Evolutionary conservation across 768 basidiomycete species (phyloP).

Genomic region (Lactifluus rugatus): DNA sequence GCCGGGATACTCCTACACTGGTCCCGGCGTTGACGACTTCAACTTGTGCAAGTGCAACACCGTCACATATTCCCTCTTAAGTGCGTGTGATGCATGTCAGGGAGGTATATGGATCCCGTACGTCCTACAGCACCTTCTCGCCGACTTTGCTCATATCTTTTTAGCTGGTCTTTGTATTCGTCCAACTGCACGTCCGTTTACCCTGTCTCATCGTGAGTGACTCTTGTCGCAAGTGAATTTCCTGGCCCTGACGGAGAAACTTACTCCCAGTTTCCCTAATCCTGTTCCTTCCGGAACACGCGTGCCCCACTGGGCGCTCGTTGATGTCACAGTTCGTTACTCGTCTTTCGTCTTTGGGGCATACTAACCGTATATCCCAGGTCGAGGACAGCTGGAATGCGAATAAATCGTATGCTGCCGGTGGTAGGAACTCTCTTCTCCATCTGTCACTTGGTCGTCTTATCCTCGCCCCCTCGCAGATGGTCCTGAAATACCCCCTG

Average conservation of each 20-base stretch:
- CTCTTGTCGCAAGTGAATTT: neutral
- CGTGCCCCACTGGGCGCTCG: neutral
- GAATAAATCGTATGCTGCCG: neutral
- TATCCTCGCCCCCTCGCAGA: neutral
- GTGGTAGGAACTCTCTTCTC: neutral
- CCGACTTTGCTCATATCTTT: neutral
- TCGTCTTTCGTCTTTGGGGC: neutral
- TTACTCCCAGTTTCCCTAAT: neutral
- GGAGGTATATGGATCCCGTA: neutral
- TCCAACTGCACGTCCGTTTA: neutral
- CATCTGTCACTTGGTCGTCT: neutral
- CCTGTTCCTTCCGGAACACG: neutral
- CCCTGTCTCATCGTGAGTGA: neutral
- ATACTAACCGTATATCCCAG: neutral
- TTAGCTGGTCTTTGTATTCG: neutral
- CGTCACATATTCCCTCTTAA: neutral
- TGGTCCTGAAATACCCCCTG: neutral
- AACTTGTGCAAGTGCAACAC: neutral
- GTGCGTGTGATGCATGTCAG: neutral
- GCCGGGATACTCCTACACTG: constrained; percentile 1
- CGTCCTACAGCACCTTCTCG: neutral
- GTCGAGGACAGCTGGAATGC: neutral
- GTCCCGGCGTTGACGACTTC: neutral
- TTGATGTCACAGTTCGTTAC: neutral
- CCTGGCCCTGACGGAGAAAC: neutral